Base-by-base conservation (phyloP, 495 filamentous ascomycete species). In the Clavariopsis aquatica region DNA sequence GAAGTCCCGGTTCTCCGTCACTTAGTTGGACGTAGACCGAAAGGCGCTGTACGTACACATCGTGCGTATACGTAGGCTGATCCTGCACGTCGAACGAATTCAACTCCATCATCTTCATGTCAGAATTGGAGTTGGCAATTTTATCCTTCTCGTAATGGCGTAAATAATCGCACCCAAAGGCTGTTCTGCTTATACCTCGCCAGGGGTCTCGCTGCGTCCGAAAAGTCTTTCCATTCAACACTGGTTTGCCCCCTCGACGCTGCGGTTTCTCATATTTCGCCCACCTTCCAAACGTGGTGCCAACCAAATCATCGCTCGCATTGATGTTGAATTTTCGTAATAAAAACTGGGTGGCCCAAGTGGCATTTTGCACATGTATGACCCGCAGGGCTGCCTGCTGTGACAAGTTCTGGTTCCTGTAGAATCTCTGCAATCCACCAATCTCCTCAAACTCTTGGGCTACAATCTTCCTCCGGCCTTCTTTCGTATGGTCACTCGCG, bases 281-380 rank as follows among this genome's bases (percentile, higher is more conserved):
- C 76, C 81, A 84, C 46, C 78, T 71, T 15, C 75, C 81, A 66
- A 84, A 84, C 49, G 74, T 75, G 19, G 79, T 78, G 26, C 76
- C 79, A 1, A 82, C 75, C 0, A 79, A 60, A 23, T 81, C 78
- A 55, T 81, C 72, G 8, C 65, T 63, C 36, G 77, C 71, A 53
- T 78, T 73, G 46, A 84, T 81, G 43, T 82, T 81, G 71, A 81
- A 84, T 65, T 83, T 84, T n/a, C 74, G 71, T 23, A 82, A 73
- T 0, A 84, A 69, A 54, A 79, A 84, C 9, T 64, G 72, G 17
- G 74, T 77, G 1, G 81, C 82, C 80, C 81, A 84, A 17, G 65
- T 60, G 2, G 81, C 82, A 60, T 84, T 84, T 66, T 84, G 82
- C 4, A 84, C 78, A 67, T 84, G 82, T 22, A 83, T 79, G n/a